phyloP scores from a whole-genome alignment of 495 filamentous ascomycete species.

The Jackrogersella multiformis region DNA sequence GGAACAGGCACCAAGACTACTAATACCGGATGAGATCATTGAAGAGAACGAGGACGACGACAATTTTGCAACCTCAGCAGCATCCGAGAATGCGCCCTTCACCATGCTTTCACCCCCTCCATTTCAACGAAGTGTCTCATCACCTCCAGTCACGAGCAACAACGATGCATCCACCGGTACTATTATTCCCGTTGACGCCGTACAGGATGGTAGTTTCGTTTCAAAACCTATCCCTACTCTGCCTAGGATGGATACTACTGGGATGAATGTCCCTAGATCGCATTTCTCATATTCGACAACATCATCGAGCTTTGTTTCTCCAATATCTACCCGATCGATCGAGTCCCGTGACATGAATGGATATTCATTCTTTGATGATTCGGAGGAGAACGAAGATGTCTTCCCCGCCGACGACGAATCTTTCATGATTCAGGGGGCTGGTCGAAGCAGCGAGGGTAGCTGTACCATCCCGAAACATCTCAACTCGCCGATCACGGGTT shows the following conservation, averaged over 20 bases:
- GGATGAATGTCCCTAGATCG: slow-evolving; percentile 42
- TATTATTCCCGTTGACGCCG: slow-evolving; percentile 5
- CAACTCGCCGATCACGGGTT: slow-evolving; percentile 50
- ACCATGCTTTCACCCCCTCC: slow-evolving; percentile 62
- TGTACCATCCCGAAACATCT: slow-evolving; percentile 32
- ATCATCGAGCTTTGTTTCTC: slow-evolving; percentile 46
- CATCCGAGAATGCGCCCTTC: slow-evolving; percentile 53
- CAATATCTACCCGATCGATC: slow-evolving; percentile 35
- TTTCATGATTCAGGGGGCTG: slow-evolving; percentile 26
- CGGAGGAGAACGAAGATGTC: slow-evolving; percentile 43
- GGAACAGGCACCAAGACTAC: slow-evolving; percentile 29
- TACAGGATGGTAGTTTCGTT: not conserved
- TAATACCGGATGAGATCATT: slow-evolving; percentile 62
- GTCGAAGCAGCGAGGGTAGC: not conserved
- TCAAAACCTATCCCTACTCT: not conserved
- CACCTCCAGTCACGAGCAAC: slow-evolving; percentile 31
- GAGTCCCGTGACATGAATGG: slow-evolving; percentile 39
- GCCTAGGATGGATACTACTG: not conserved
- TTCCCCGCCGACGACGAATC: slow-evolving; percentile 31
- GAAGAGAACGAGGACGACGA: slow-evolving; percentile 65
- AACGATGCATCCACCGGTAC: slow-evolving; percentile 22
- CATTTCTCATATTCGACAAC: slow-evolving; percentile 51
- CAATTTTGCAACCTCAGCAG: slow-evolving; percentile 62
- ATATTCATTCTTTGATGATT: slow-evolving; percentile 56
- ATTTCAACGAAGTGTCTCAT: slow-evolving; percentile 48